phyloP scores from a whole-genome alignment of 192 early-diverging fungal genomes.

The Umbelopsis isabellina region DNA sequence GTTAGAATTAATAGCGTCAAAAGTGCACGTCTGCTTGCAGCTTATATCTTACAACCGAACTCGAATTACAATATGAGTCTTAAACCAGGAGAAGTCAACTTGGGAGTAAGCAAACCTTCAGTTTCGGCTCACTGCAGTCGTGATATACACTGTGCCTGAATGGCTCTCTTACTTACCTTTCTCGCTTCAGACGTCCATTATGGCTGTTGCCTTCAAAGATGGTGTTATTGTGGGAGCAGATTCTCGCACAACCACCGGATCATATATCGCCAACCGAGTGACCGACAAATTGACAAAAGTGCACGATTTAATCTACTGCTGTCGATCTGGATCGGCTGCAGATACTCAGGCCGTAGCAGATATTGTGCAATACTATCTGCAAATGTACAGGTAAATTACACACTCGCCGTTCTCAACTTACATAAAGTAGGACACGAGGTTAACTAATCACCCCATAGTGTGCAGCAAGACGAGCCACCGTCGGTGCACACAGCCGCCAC shows the following conservation, averaged over 20 bases:
- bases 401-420: too few relatives aligned
- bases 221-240: conserved; percentile 98
- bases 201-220: conserved; percentile 89
- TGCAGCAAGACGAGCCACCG: conserved; percentile 79
- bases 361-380: conserved; percentile 95
- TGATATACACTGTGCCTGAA: conserved; percentile 4
- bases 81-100: conserved; percentile 94
- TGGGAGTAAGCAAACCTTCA: conserved; percentile 73
- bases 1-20: neutral
- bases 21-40: conserved; percentile 18
- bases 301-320: conserved; percentile 96
- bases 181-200: conserved; percentile 85
- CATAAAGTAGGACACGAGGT: neutral
- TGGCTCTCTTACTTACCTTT: neutral
- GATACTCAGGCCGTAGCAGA: conserved; percentile 99
- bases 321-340: conserved; percentile 95
- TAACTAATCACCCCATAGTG: neutral
- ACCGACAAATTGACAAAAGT: conserved; percentile 98
- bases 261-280: conserved; percentile 96
- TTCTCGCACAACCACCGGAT: conserved; percentile 93
- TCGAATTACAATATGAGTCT: conserved; percentile 48
- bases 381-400: conserved; percentile 82
- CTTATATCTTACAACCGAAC: neutral
- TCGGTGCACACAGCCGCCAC: conserved; percentile 85
- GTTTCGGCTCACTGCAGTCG: neutral